Conservation (phyloP, 73 alveolate species). For the Tetrahymena borealis region DNA sequence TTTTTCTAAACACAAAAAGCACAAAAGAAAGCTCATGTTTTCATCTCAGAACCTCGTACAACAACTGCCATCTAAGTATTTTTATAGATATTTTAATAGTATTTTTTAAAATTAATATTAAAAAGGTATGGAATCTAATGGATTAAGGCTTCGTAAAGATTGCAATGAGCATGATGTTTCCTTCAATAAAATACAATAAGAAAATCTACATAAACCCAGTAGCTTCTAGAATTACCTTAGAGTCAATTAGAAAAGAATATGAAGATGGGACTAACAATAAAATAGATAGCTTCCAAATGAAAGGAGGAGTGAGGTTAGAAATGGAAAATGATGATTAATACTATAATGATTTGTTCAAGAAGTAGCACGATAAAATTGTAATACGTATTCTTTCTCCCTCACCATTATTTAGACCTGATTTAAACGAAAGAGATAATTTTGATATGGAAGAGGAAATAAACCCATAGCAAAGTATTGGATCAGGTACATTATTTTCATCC, state of each 20-base stretch:
- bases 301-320: background rate
- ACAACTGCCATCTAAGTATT: background rate
- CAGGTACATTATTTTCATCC: too few species aligned
- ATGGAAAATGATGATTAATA: background rate
- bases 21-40: constrained; percentile 17
- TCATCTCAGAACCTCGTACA: constrained; percentile 29
- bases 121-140: constrained; percentile 42
- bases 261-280: constrained; percentile 5
- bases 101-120: background rate
- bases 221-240: background rate
- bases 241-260: constrained; percentile 7
- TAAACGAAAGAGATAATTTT: background rate
- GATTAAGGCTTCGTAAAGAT: constrained; percentile 13
- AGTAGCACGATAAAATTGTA: background rate
- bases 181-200: constrained; percentile 2
- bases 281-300: background rate
- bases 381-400: constrained; percentile 15
- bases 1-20: constrained; percentile 13
- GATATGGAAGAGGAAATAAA: background rate
- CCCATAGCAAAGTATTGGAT: background rate
- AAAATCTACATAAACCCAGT: constrained; percentile 14
- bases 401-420: background rate
- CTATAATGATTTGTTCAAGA: background rate
- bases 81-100: background rate
- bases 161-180: constrained; percentile 15